These are phyloP conservation scores for Solanum neorickii DNA, from an alignment of 257 asterid species.

Conservation along the genomic window DNA sequence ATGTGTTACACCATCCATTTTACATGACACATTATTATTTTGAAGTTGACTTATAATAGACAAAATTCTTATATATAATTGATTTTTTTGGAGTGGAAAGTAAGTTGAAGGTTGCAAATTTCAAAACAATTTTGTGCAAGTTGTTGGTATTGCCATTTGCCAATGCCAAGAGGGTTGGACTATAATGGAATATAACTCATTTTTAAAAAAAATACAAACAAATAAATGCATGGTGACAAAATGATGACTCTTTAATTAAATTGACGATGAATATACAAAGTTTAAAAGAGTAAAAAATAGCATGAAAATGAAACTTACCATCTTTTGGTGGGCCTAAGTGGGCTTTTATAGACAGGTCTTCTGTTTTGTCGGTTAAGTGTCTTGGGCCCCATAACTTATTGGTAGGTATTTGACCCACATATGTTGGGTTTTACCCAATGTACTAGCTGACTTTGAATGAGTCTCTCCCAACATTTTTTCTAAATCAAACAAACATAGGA, in stretches of 20 bases:
- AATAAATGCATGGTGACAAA: neutral
- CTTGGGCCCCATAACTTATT: constrained; percentile 24
- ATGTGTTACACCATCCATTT: neutral
- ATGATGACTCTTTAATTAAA: neutral
- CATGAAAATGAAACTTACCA: neutral
- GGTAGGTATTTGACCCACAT: constrained; percentile 22
- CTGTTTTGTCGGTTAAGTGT: constrained; percentile 35
- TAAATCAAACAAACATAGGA: neutral
- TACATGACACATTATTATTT: neutral
- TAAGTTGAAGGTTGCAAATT: neutral
- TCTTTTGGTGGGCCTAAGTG: constrained; percentile 8
- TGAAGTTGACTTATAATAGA: neutral
- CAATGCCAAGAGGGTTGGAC: neutral
- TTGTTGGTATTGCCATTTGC: neutral
- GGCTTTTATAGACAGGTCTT: constrained; percentile 15
- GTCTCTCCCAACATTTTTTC: neutral
- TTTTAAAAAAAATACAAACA: neutral
- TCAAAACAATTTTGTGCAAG: neutral
- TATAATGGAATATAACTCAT: neutral
- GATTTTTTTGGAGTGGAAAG: neutral
- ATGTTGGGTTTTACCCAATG: constrained; percentile 17
- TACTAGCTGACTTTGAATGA: constrained; percentile 3
- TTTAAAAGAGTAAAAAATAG: neutral
- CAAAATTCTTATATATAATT: neutral
- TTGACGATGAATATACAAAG: neutral